Base-by-base conservation (phyloP, 768 basidiomycete species). In the Rhodosporidiobolus odoratus region DNA sequence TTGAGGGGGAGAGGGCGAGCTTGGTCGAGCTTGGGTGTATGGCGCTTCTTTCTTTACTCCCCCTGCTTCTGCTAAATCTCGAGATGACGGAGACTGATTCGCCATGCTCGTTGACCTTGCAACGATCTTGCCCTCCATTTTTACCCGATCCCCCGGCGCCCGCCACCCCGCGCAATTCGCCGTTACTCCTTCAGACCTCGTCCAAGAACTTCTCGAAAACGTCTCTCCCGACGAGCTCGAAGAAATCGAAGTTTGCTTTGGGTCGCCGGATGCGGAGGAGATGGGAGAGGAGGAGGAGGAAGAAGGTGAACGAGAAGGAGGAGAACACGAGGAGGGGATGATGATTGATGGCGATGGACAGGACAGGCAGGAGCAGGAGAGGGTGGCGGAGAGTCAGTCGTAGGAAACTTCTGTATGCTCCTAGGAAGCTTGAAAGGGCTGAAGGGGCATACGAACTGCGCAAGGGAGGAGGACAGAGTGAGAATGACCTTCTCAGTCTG, bases 191-290 rank as follows among this genome's bases (percentile, higher is more conserved):
- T 23, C 53, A 73, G 72, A 69, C 35, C 65, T 73, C 23, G 68
- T 68, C 21, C 68, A 69, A 35, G 68, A 73, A 45, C 63, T 73
- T 25, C 68, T 73, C 65, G 73, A 70, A 52, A 69, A 70, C n/a
- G 56, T 62, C 27, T 30, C 54, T 10, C 73, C 73, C 3, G 37
- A 62, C 38, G 69, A 74, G 30, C 62, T 69, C 37, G 69, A 74
- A 6, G 62, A 58, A 34, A 57, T 73, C 45, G 72, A 69, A 25
- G 61, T 56, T 19, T 69, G 72, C 56, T 74, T 74, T 41, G 72
- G 58, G 9, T 45, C 48, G 1, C 12, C 47, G 7, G 58, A 54
- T 30, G 67, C 27, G 3, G 53, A 41, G 8, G 47, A 35, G 21
- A 43, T 47, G 12, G 68, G 40, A 3, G 61, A 60, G 13, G 63